These are phyloP conservation scores for Gossypium schwendimanii DNA, from an alignment of 441 rosid species.

Conservation along the genomic window DNA sequence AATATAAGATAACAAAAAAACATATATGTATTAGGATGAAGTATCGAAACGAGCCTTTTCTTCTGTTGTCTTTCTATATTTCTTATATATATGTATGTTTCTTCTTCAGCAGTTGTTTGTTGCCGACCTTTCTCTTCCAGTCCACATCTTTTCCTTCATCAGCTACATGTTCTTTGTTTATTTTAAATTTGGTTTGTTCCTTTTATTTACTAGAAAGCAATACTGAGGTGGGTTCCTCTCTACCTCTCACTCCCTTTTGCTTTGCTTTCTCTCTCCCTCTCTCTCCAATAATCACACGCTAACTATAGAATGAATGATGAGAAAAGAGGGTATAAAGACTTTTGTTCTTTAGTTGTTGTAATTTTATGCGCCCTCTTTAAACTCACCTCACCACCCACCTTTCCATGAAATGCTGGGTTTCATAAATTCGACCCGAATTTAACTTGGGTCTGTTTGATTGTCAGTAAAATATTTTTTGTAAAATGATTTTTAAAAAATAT, in stretches of 20 bases:
- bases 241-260: constrained; percentile 4
- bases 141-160: constrained; percentile 1
- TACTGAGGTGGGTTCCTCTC: constrained; percentile 33
- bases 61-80: background rate
- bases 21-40: background rate
- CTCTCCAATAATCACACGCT: constrained; percentile 24
- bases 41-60: background rate
- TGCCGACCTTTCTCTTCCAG: constrained; percentile 7
- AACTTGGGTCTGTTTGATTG: no score
- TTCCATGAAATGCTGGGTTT: background rate
- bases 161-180: background rate
- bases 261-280: constrained; percentile 5
- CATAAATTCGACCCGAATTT: background rate
- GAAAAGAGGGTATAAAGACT: constrained; percentile 19
- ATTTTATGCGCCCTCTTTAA: constrained; percentile 17
- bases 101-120: background rate
- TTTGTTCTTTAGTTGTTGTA: constrained; percentile 30
- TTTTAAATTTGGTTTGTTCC: background rate
- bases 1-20: background rate
- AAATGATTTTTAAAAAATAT: no score
- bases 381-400: background rate
- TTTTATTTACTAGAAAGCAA: constrained; percentile 23
- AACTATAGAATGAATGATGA: background rate
- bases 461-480: no score
- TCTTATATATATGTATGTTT: background rate